phyloP scores from a whole-genome alignment of 305 asterid genomes.

The Euphrasia arctica region DNA sequence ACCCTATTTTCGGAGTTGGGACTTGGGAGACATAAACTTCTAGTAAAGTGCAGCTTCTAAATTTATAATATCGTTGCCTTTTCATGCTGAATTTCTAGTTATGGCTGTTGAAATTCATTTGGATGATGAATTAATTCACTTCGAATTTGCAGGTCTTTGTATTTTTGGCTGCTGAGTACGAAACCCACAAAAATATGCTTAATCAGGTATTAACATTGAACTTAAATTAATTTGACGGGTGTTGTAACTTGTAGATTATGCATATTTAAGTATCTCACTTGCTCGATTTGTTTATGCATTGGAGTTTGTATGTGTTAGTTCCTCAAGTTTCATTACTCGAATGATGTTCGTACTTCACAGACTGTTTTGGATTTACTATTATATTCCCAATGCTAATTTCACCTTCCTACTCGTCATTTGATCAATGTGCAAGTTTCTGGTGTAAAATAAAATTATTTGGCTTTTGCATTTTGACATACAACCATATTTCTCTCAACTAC shows the following conservation, averaged over 20 bases:
- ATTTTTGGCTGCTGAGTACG: constrained; percentile 94
- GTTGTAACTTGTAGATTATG: constrained; percentile 5
- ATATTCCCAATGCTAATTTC: background rate
- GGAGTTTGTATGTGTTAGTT: constrained; percentile 4
- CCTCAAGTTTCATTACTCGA: background rate
- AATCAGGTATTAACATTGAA: constrained; percentile 60
- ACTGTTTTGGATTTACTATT: background rate
- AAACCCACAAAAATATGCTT: constrained; percentile 72
- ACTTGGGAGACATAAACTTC: background rate
- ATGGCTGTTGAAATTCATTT: constrained; percentile 9
- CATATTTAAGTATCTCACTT: constrained; percentile 1
- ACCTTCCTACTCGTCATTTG: background rate
- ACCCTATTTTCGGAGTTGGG: background rate
- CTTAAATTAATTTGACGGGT: background rate
- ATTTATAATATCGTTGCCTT: constrained; percentile 8
- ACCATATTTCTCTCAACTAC: too few relatives aligned
- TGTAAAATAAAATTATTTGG: background rate
- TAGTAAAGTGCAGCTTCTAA: constrained; percentile 6
- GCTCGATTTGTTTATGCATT: constrained; percentile 9
- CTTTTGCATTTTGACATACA: background rate
- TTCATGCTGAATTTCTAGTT: constrained; percentile 20
- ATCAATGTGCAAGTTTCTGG: background rate
- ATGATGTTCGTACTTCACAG: background rate
- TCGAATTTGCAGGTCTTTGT: constrained; percentile 74
- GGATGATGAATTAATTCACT: constrained; percentile 12